Evolutionary conservation across 1,284 basidiomycete genomes (phyloP).

Genomic region (Cryptococcus wingfieldii): DNA sequence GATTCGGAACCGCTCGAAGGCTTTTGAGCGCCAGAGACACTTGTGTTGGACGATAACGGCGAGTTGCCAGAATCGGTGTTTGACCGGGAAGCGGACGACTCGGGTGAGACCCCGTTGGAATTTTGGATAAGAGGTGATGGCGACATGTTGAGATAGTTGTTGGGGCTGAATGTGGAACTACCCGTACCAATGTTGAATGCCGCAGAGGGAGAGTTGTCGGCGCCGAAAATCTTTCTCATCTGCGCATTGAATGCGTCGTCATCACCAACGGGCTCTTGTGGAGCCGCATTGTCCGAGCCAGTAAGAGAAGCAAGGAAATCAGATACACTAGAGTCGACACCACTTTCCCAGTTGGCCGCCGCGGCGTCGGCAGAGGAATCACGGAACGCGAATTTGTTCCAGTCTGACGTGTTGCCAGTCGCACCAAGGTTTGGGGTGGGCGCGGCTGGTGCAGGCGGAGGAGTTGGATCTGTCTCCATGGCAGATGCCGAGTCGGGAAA

Average conservation of each 20-base stretch:
- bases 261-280: constrained; percentile 2
- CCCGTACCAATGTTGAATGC: constrained; percentile 18
- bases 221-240: constrained; percentile 29
- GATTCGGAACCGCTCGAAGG: background rate
- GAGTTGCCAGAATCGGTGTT: background rate
- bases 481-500: background rate
- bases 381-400: constrained; percentile 29
- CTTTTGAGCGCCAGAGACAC: background rate
- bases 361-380: constrained; percentile 15
- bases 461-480: background rate
- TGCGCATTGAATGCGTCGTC: constrained; percentile 39
- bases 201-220: constrained; percentile 17
- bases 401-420: constrained; percentile 8
- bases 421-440: background rate
- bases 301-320: constrained; percentile 41
- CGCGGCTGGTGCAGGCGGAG: constrained; percentile 10
- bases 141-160: constrained; percentile 46
- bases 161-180: constrained; percentile 32
- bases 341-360: constrained; percentile 25
- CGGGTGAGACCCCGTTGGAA: constrained; percentile 18
- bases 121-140: constrained; percentile 37
- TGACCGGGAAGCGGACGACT: constrained; percentile 7
- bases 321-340: constrained; percentile 32
- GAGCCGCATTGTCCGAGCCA: constrained; percentile 12
- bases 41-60: background rate